Conservation (phyloP, 1,139 yeast genomes). For the Candida sp. region DNA sequence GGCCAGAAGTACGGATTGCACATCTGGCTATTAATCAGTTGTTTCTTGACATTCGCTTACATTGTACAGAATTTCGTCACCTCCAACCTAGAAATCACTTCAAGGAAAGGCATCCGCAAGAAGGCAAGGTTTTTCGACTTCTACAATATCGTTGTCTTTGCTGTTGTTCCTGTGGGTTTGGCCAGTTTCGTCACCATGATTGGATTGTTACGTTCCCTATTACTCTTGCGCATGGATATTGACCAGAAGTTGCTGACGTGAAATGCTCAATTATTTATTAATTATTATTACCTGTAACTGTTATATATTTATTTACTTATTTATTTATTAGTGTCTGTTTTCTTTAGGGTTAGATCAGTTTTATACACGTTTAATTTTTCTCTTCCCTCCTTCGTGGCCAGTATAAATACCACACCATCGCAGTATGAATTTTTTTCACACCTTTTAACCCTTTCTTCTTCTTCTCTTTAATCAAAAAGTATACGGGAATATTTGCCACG, state of each 20-base stretch:
- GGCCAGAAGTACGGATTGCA: conserved; percentile 71
- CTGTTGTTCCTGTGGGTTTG: conserved; percentile 95
- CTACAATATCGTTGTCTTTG: conserved; percentile 90
- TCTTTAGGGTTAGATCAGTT: background rate
- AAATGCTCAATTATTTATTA: background rate
- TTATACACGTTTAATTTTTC: background rate
- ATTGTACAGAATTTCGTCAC: conserved; percentile 91
- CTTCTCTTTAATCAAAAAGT: conserved; percentile 58
- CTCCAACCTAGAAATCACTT: conserved; percentile 69
- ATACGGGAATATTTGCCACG: conserved; percentile 73
- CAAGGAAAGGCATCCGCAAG: conserved; percentile 19
- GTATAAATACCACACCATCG: conserved; percentile 4
- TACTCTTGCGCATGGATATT: conserved; percentile 76
- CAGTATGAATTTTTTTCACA: conserved; percentile 6
- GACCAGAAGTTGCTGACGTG: conserved; percentile 31
- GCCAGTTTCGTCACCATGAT: conserved; percentile 95
- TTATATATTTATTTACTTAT: conserved; percentile 1
- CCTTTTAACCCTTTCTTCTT: conserved; percentile 11
- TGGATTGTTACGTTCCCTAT: conserved; percentile 72
- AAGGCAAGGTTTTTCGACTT: conserved; percentile 69
- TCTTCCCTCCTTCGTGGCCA: conserved; percentile 4
- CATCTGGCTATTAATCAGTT: conserved; percentile 90
- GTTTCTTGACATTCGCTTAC: conserved; percentile 82
- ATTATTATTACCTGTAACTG: background rate
- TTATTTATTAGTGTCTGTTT: background rate